Evolutionary conservation across 1,284 basidiomycete genomes (phyloP).

Genomic region (Flammula alnicola): DNA sequence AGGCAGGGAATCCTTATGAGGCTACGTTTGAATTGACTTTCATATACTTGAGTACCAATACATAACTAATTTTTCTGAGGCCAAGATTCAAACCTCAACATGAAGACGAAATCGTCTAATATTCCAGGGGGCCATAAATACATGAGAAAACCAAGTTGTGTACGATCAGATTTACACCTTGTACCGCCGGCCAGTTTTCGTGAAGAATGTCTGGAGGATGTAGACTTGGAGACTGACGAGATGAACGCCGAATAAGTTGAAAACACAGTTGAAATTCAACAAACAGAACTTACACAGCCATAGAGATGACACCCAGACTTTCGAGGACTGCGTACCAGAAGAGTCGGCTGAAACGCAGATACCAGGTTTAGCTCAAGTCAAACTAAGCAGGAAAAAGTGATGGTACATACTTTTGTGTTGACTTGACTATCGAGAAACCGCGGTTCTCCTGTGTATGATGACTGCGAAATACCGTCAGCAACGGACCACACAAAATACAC

Average conservation of each 20-base stretch:
- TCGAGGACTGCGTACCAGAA: conserved; percentile 92
- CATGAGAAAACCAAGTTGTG: conserved; percentile 9
- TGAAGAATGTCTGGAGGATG: conserved; percentile 92
- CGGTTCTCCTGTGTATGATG: conserved; percentile 85
- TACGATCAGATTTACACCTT: conserved; percentile 80
- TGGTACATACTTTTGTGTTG: conserved; percentile 69
- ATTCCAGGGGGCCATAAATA: conserved; percentile 20
- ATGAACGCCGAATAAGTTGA: conserved; percentile 10
- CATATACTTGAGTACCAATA: too few species aligned
- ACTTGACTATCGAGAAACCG: conserved; percentile 80
- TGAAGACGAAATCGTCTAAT: too few species aligned
- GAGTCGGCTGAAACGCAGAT: conserved; percentile 60
- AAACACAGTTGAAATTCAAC: background rate
- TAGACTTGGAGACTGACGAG: conserved; percentile 80
- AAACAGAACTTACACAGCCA: conserved; percentile 71
- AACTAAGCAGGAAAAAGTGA: background rate
- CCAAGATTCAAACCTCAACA: too few species aligned
- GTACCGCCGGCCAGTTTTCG: conserved; percentile 82
- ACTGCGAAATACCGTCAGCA: conserved; percentile 40
- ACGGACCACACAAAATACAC: background rate
- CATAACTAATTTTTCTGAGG: too few species aligned
- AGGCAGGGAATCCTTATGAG: too few species aligned
- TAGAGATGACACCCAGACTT: conserved; percentile 74
- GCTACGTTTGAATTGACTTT: too few species aligned
- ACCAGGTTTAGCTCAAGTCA: conserved; percentile 8